Base-by-base conservation (phyloP, 1,284 basidiomycete genomes). In the Trametes pubescens region DNA sequence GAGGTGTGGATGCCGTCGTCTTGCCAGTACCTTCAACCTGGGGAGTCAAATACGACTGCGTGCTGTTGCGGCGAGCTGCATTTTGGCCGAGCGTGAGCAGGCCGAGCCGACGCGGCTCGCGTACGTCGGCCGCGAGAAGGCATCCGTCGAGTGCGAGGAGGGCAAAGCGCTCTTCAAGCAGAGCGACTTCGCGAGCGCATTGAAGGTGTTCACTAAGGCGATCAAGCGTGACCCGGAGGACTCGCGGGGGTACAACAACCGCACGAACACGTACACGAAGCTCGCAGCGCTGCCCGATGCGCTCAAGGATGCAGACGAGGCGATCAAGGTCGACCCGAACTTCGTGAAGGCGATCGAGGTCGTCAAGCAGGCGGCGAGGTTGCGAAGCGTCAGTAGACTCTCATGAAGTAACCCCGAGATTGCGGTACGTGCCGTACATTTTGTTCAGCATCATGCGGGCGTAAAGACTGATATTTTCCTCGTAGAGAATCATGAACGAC, bases 211-310 rank as follows among this genome's bases (percentile, higher is more conserved):
- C 81, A 88, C 92, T 14, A 98, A 99, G 81, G 92, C 95, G 65
- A 98, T 99, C 83, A 99, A 99, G 82, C 91, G 98, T 57, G 90
- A 95, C 72, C 98, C 98, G 47, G 76, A 79, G 37, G 97, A 99
- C 75, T 88, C 98, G 11, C 85, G 92, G 68, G 95, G 94, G 16
- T 99, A 98, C 84, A 99, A 96, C 75, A 99, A 99, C 83, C 91
- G 98, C 60, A 95, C 98, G 18, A 93, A 95, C 35, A 96, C 96
- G 22, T 99, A 99, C 81, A 95, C 93, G 77, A 99, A 99, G 81
- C 88, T 99, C 32, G 86, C 87, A 43, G 98, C 98, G 2, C 80
- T 99, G 22, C 94, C 96, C 11, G 98, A 99, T 77, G 98, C 97
- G 1, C 85, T 99, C 74, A 99, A 99, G 80, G 98, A 99, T 74